Evolutionary conservation across 2,329 filamentous ascomycete genomes (phyloP), one percentile per base, ranked within the genome.

Genomic region (Paraconiothyrium sp.): DNA sequence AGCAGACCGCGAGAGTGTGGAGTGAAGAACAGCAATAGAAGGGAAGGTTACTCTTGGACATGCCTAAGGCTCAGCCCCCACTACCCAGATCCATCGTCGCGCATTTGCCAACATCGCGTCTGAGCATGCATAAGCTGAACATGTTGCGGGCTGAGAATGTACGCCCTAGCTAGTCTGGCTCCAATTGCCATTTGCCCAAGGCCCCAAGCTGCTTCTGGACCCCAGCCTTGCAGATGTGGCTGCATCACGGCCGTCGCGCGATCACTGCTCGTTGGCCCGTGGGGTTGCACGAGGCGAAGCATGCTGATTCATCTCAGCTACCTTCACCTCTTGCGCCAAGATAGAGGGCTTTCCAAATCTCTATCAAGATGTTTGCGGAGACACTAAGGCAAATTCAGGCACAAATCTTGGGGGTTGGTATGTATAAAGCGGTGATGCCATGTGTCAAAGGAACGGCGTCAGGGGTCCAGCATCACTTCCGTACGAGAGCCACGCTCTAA

Each of bases 61-160:
- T 41, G 37, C 37, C 43, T 9, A n/a, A 9, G 46, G 9, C 46
- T 48, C 46, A 48, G 46, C 46, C 46, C 46, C 46, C 20, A 20
- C 20, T 20, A 1, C 20, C 20, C 22, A 32, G 16, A 37, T 37
- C n/a, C 37, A 54, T 20, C 51, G 20, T n/a, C 27, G 37, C 44
- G 51, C 51, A 54, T 44, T 14, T 34, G 14, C 51, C 51, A 54
- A 37, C 39, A 44, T 43, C 13, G 24, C 30, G n/a, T 44, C 27
- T 44, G 39, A 54, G 39, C 51, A 32, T 54, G 37, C 51, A 44
- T 44, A 24, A 54, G 50, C 50, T 54, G 50, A 54, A 52, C 6
- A 1, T 35, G 39, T 24, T 49, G 8, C 11, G 27, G 5, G 16
- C 13, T 24, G 24, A 32, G 47, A 14, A 34, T 30, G 16, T 2